phyloP scores from a whole-genome alignment of 2,329 filamentous ascomycete genomes.

The Penicillium sclerotiorum region DNA sequence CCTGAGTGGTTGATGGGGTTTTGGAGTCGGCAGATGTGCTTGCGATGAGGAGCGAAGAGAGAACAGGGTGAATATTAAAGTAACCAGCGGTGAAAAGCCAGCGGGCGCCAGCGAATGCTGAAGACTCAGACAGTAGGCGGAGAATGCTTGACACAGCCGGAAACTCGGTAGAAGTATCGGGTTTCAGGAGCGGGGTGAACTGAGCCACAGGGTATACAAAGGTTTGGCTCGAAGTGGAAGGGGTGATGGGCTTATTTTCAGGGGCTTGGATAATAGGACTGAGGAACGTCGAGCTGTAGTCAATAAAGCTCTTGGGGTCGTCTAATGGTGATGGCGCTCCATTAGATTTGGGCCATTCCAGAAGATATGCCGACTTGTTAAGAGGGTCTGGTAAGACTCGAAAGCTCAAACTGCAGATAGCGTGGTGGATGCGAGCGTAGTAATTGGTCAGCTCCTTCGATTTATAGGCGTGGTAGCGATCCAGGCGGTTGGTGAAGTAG shows the following conservation, averaged over 20 bases:
- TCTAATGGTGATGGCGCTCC: conserved; percentile 73
- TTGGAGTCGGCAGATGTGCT: conserved; percentile 56
- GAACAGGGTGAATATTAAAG: conserved; percentile 89
- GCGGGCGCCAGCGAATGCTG: conserved; percentile 65
- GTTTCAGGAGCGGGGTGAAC: conserved; percentile 79
- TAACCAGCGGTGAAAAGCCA: conserved; percentile 99
- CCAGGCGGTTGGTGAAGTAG: conserved; percentile 95
- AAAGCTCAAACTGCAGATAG: conserved; percentile 80
- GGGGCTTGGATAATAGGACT: conserved; percentile 64
- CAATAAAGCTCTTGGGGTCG: conserved; percentile 69
- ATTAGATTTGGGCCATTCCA: conserved; percentile 76
- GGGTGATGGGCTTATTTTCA: conserved; percentile 34
- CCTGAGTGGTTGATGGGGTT: conserved; percentile 50
- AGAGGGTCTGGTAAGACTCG: conserved; percentile 63
- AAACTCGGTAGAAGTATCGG: conserved; percentile 84
- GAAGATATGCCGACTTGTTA: conserved; percentile 51
- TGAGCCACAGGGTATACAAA: conserved; percentile 85
- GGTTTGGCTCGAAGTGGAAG: conserved; percentile 59
- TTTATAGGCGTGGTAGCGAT: conserved; percentile 89
- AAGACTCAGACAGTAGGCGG: conserved; percentile 63
- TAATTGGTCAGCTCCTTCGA: conserved; percentile 79
- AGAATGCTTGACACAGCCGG: conserved; percentile 78
- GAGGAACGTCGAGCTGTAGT: conserved; percentile 68
- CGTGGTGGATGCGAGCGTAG: conserved; percentile 75
- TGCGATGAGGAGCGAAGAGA: conserved; percentile 76